Evolutionary conservation across 2,329 filamentous ascomycete genomes (phyloP).

Genomic region (Diaporthe vaccinii): DNA sequence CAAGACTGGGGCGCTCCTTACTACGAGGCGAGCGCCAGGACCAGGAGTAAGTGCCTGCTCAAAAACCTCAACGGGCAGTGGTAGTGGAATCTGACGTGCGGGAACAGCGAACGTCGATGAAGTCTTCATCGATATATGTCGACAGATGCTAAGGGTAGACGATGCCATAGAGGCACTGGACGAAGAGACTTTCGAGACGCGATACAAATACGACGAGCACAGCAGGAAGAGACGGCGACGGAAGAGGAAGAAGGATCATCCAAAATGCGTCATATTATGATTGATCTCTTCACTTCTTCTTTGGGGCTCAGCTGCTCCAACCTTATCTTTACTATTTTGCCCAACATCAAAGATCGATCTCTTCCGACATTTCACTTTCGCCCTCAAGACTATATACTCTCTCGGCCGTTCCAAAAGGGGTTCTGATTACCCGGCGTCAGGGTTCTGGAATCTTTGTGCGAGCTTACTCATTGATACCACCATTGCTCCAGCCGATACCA

Average conservation of each 20-base stretch:
- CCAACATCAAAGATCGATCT: slow-evolving; percentile 3
- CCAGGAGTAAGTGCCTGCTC: slow-evolving; percentile 68
- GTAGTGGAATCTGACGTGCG: slow-evolving; percentile 44
- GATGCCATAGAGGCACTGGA: slow-evolving; percentile 52
- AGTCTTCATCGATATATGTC: slow-evolving; percentile 86
- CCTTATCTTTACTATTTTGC: neutral
- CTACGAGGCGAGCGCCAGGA: slow-evolving; percentile 89
- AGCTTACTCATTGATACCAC: slow-evolving; percentile 19
- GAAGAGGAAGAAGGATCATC: slow-evolving; percentile 40
- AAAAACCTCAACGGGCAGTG: neutral
- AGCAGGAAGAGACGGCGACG: slow-evolving; percentile 35
- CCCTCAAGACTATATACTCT: slow-evolving; percentile 29
- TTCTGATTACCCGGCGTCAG: slow-evolving; percentile 7
- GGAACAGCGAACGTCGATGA: slow-evolving; percentile 85
- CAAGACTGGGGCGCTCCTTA: slow-evolving; percentile 91
- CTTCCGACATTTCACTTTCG: neutral
- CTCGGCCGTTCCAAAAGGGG: slow-evolving; percentile 13
- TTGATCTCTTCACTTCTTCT: neutral
- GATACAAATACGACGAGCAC: slow-evolving; percentile 38
- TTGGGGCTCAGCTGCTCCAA: slow-evolving; percentile 4
- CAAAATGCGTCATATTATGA: slow-evolving; percentile 40
- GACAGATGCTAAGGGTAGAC: slow-evolving; percentile 85
- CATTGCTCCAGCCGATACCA: slow-evolving; percentile 20
- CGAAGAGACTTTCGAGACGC: slow-evolving; percentile 35
- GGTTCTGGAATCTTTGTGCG: slow-evolving; percentile 23